Evolutionary conservation across 441 rosid species (phyloP).

Genomic region (Biscutella laevigata): DNA sequence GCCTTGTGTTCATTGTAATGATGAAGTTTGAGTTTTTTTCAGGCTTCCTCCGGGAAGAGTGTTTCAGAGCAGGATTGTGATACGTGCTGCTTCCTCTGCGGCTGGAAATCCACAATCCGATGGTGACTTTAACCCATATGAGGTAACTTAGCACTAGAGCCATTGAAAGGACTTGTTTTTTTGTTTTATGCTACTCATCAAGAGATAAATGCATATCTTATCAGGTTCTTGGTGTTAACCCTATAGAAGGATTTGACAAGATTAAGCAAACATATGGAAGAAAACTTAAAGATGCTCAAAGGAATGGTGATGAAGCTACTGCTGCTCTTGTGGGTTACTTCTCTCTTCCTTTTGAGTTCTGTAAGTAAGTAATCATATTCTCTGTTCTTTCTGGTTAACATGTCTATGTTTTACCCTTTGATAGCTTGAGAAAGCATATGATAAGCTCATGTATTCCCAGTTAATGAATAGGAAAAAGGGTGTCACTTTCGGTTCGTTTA

Average conservation of each 20-base stretch:
- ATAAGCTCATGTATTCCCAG: conserved; percentile 85
- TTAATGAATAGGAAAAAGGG: conserved; percentile 72
- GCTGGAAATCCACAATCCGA: conserved; percentile 62
- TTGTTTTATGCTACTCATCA: not conserved
- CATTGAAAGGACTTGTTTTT: not conserved
- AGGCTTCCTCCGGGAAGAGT: conserved; percentile 35
- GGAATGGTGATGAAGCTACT: conserved; percentile 66
- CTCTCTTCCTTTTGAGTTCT: not conserved
- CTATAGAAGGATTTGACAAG: conserved; percentile 71
- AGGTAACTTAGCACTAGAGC: conserved; percentile 34
- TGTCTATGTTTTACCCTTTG: conserved; percentile 15
- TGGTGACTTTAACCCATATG: conserved; percentile 67
- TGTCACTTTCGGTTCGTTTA: conserved; percentile 67
- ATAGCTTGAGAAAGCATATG: conserved; percentile 94
- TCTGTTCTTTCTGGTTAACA: conserved; percentile 10
- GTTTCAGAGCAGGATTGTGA: conserved; percentile 32
- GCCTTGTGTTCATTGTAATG: not conserved
- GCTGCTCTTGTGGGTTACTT: conserved; percentile 54
- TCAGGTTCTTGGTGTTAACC: conserved; percentile 87
- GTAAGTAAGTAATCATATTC: not conserved
- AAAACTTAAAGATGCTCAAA: conserved; percentile 82
- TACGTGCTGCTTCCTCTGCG: conserved; percentile 59
- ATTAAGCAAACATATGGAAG: conserved; percentile 55
- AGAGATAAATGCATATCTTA: conserved; percentile 9
- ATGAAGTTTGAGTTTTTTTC: conserved; percentile 11